Conservation (phyloP, 306 rosid species). For the Rosa lucieae region DNA sequence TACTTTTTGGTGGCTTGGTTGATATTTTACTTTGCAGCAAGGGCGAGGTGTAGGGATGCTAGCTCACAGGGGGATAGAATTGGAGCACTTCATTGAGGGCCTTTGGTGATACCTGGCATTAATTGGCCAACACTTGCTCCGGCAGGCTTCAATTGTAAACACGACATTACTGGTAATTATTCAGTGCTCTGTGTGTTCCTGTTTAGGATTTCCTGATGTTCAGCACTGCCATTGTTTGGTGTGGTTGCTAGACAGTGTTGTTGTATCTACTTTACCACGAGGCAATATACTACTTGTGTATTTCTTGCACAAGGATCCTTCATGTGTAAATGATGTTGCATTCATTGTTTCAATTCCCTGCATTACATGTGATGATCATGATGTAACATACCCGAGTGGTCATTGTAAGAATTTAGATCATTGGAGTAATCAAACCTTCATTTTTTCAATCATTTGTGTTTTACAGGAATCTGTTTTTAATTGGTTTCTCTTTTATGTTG, state of each 20-base stretch:
- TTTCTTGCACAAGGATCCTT: conserved; percentile 57
- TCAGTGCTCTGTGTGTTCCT: conserved; percentile 45
- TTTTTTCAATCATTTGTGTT: conserved; percentile 28
- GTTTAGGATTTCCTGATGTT: conserved; percentile 47
- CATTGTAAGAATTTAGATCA: conserved; percentile 38
- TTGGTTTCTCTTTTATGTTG: neutral
- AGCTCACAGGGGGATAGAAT: conserved; percentile 61
- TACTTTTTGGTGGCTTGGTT: conserved; percentile 95
- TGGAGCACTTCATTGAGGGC: conserved; percentile 68
- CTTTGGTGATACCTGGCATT: conserved; percentile 55
- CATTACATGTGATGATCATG: conserved; percentile 36
- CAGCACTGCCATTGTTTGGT: conserved; percentile 44
- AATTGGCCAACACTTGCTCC: conserved; percentile 28
- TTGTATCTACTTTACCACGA: conserved; percentile 54
- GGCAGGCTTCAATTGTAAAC: conserved; percentile 37
- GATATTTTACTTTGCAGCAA: conserved; percentile 68
- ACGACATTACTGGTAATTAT: conserved; percentile 47
- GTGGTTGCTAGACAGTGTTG: conserved; percentile 49
- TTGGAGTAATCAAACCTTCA: conserved; percentile 22
- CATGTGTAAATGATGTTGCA: conserved; percentile 58
- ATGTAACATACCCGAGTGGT: conserved; percentile 49
- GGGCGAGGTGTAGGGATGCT: conserved; percentile 73
- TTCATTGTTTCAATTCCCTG: conserved; percentile 39
- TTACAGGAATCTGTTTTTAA: conserved; percentile 18
- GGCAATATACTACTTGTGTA: conserved; percentile 67